These are phyloP conservation scores for Pyrenophora graminea DNA, from an alignment of 2,329 filamentous ascomycete genomes.

Conservation along the genomic window DNA sequence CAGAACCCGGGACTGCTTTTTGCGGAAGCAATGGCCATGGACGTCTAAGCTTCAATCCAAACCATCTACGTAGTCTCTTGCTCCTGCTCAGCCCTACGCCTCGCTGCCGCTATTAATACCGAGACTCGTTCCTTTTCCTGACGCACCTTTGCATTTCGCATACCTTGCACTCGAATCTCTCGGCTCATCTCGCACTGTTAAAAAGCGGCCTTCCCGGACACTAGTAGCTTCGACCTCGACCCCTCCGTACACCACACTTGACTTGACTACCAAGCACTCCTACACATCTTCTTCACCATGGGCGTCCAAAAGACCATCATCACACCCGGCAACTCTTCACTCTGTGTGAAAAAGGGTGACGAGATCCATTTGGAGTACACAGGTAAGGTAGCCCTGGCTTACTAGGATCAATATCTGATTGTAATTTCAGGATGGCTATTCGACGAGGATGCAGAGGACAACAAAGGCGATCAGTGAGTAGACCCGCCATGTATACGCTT, in stretches of 20 bases:
- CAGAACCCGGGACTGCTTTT: conserved; percentile 23
- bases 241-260: background rate
- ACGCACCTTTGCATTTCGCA: conserved; percentile 6
- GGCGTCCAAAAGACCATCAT: conserved; percentile 70
- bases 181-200: background rate
- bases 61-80: conserved; percentile 35
- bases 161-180: background rate
- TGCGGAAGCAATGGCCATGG: conserved; percentile 22
- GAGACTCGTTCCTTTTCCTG: conserved; percentile 16
- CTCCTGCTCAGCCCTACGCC: conserved; percentile 17
- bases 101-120: conserved; percentile 28
- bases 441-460: conserved; percentile 63
- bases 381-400: conserved; percentile 43
- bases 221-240: background rate
- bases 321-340: conserved; percentile 63
- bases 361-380: conserved; percentile 88
- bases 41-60: conserved; percentile 29
- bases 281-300: conserved; percentile 40
- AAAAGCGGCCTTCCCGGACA: background rate
- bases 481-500: conserved; percentile 3
- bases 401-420: conserved; percentile 19
- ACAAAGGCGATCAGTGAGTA: conserved; percentile 72
- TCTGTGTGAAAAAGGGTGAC: conserved; percentile 68
- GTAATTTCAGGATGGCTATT: conserved; percentile 66
- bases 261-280: background rate